phyloP scores from a whole-genome alignment of 257 asterid genomes.

The Ilex aquifolium region DNA sequence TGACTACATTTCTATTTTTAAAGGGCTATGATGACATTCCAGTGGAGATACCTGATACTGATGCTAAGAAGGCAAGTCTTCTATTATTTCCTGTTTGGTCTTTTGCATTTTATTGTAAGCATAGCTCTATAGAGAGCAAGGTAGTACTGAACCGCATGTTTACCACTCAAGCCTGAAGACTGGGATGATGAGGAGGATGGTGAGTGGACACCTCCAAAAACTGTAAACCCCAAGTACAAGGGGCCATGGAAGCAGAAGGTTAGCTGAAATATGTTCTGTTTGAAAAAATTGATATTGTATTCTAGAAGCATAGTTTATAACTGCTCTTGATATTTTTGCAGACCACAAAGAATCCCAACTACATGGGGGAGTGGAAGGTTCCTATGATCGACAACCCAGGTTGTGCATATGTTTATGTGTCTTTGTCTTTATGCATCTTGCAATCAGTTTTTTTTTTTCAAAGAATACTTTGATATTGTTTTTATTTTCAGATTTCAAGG shows the following conservation, averaged over 20 bases:
- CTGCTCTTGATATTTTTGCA: conserved; percentile 15
- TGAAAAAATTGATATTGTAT: background rate
- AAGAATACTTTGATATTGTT: too few species aligned
- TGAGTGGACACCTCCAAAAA: conserved; percentile 67
- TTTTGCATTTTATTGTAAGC: background rate
- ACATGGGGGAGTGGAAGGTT: conserved; percentile 91
- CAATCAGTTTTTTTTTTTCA: conserved; percentile 1
- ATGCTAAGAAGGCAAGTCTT: background rate
- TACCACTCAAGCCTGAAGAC: conserved; percentile 55
- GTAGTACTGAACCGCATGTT: background rate
- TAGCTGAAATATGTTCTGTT: conserved; percentile 6
- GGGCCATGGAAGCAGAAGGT: conserved; percentile 86
- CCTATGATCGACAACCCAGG: conserved; percentile 97
- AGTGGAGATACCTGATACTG: background rate
- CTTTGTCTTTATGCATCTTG: background rate
- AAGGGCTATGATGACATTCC: conserved; percentile 2
- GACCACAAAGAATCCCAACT: conserved; percentile 89
- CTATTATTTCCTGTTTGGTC: background rate
- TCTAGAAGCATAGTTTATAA: background rate
- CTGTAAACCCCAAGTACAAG: conserved; percentile 74
- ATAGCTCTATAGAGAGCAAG: background rate
- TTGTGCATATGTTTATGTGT: conserved; percentile 5
- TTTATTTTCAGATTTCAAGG: conserved; percentile 57
- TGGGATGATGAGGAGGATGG: conserved; percentile 99
- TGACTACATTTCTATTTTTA: background rate